Evolutionary conservation across 2,329 filamentous ascomycete species (phyloP), one percentile per base, ranked within the genome.

Genomic region (Mycogone perniciosa): DNA sequence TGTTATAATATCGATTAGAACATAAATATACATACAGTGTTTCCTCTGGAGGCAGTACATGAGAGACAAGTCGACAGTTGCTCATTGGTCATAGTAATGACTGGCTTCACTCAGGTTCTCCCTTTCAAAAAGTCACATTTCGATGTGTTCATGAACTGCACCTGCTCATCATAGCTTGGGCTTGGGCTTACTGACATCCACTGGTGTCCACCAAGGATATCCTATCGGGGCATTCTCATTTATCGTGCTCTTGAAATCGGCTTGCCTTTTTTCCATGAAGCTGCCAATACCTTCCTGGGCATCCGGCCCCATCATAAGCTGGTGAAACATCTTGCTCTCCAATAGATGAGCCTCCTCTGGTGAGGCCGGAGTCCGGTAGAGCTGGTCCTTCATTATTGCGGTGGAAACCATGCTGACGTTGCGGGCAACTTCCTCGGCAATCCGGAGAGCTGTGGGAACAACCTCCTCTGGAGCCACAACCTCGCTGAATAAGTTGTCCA

Each of bases 301-400:
- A 59, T 89, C 86, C 26, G 56, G 54, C 7, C 67, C 78, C 7
- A 68, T 69, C 64, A 83, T 82, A 52, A 86, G 53, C 56, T 84
- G 80, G 60, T 76, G 78, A 50, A 86, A 72, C n/a, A 87, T 65
- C 54, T 72, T 75, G 56, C 77, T 82, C 67, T 91, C 86, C 31
- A 90, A 68, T 56, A 89, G 65, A 70, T 89, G 85, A 49, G 85
- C 80, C 45, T 75, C 84, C 69, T 91, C 87, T 0, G 85, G 78
- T 26, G 75, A 80, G 13, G 68, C 72, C 0, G 75, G 71, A 34
- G 76, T 75, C 31, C 80, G 70, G 58, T 77, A 88, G 72, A 90
- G 83, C 71, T 91, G 66, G 60, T 89, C 86, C 61, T 80, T 79
- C 78, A 88, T 89, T 50, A 89, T 61, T 56, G 79, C 75, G 7